Conservation (phyloP, 2,329 filamentous ascomycete species). For the Colletotrichum tofieldiae region DNA sequence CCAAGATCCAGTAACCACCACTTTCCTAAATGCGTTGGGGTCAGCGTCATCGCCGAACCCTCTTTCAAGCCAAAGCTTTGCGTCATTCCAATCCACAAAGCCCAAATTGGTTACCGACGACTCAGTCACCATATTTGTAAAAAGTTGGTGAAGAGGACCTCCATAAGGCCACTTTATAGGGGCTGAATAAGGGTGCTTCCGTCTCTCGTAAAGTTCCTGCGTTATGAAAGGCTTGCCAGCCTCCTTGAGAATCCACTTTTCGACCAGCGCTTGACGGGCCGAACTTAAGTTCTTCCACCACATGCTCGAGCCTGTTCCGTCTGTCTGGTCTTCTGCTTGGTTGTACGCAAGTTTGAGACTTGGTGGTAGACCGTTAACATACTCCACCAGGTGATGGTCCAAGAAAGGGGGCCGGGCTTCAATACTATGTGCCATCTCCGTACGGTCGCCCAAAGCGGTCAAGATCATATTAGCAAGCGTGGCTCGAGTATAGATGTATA, state of each 20-base stretch:
- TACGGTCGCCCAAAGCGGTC: slow-evolving; percentile 51
- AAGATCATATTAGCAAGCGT: slow-evolving; percentile 49
- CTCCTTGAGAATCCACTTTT: slow-evolving; percentile 68
- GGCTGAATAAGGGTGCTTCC: slow-evolving; percentile 65
- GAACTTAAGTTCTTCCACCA: slow-evolving; percentile 40
- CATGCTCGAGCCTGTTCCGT: slow-evolving; percentile 32
- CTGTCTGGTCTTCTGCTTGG: slow-evolving; percentile 6
- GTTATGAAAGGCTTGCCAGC: slow-evolving; percentile 56
- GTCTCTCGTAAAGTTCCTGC: slow-evolving; percentile 64
- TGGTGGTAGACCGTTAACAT: slow-evolving; percentile 44
- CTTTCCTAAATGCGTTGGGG: slow-evolving; percentile 27
- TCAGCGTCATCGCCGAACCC: slow-evolving; percentile 58
- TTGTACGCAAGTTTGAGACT: slow-evolving; percentile 30
- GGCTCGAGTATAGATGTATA: slow-evolving; percentile 48
- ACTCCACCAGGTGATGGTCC: slow-evolving; percentile 52
- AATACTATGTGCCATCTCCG: slow-evolving; percentile 56
- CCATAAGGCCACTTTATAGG: slow-evolving; percentile 58
- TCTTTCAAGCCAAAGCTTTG: slow-evolving; percentile 48
- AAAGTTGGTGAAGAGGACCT: slow-evolving; percentile 59
- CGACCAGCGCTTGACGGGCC: slow-evolving; percentile 50
- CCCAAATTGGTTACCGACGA: slow-evolving; percentile 56
- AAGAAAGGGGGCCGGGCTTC: slow-evolving; percentile 55
- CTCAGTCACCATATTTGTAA: slow-evolving; percentile 52
- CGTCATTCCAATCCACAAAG: slow-evolving; percentile 57
- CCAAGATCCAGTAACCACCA: slow-evolving; percentile 28